phyloP scores from a whole-genome alignment of 305 asterid species.

The Ruellia speciosa region DNA sequence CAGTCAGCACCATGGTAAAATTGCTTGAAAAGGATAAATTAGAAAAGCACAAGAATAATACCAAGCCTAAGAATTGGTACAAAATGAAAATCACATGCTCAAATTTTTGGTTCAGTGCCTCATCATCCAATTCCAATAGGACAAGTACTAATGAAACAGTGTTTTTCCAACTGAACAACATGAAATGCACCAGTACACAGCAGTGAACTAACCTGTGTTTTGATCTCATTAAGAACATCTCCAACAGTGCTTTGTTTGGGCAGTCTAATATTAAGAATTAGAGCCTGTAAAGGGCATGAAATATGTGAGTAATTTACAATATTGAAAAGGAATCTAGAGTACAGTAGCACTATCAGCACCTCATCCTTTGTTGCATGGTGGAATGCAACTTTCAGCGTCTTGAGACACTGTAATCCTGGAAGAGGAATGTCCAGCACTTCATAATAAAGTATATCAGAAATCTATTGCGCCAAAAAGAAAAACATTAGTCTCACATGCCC shows the following conservation, averaged over 20 bases:
- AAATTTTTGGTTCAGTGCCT: no score
- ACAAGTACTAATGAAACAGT: no score
- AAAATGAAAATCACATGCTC: no score
- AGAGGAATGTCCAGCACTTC: slow-evolving; percentile 97
- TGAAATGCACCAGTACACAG: no score
- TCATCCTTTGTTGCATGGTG: slow-evolving; percentile 90
- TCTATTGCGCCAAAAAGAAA: slow-evolving; percentile 30
- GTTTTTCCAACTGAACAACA: background rate
- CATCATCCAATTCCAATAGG: no score
- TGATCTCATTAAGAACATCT: slow-evolving; percentile 86
- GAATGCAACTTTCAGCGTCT: slow-evolving; percentile 87
- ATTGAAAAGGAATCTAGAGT: slow-evolving; percentile 1
- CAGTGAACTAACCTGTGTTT: slow-evolving; percentile 67
- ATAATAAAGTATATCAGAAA: slow-evolving; percentile 82
- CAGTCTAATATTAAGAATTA: slow-evolving; percentile 71
- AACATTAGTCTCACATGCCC: no score
- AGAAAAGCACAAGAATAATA: background rate
- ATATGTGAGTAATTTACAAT: slow-evolving; percentile 3
- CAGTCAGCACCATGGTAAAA: background rate
- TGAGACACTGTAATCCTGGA: slow-evolving; percentile 91
- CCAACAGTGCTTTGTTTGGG: slow-evolving; percentile 90
- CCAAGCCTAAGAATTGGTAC: background rate
- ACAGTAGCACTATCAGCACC: slow-evolving; percentile 36
- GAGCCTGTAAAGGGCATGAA: slow-evolving; percentile 42
- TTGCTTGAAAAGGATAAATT: background rate